Conservation (phyloP, 352 stramenopile genomes). For the Globisporangium polare region DNA sequence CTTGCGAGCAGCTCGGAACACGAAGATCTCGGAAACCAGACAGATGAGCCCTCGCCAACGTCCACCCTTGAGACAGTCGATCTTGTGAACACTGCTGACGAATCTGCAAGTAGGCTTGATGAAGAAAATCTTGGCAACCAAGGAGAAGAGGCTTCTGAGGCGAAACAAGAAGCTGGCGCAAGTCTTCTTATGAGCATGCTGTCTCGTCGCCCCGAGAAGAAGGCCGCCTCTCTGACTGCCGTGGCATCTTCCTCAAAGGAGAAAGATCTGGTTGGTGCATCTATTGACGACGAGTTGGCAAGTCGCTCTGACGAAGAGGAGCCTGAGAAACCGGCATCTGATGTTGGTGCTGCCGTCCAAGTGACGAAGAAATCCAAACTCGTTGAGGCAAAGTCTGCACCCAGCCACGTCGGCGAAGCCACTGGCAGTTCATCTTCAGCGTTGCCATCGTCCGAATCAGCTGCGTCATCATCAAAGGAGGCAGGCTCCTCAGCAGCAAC, state of each 20-base stretch:
- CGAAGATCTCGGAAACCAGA: conserved; percentile 2
- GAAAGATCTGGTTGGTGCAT: conserved; percentile 22
- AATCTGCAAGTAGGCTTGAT: not conserved
- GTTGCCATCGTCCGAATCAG: too few species aligned
- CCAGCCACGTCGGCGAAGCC: too few species aligned
- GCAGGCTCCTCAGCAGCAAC: too few species aligned
- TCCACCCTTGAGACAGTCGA: not conserved
- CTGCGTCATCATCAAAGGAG: too few species aligned
- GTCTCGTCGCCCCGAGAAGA: too few species aligned
- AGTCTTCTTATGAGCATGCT: not conserved
- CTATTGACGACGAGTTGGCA: conserved; percentile 35
- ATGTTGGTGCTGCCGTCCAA: not conserved
- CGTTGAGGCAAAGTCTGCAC: not conserved
- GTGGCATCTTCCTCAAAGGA: conserved; percentile 8
- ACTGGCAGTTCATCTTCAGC: too few species aligned
- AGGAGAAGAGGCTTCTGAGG: not conserved
- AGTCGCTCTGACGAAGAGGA: conserved; percentile 26
- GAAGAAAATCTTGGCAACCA: not conserved
- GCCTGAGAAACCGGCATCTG: not conserved
- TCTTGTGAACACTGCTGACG: not conserved
- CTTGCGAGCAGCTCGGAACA: conserved; percentile 22
- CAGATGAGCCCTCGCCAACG: not conserved
- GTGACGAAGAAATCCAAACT: not conserved
- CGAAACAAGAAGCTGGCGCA: not conserved
- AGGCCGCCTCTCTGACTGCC: not conserved